phyloP scores from a whole-genome alignment of 148 eudicot genomes.

The Cornus suecica region DNA sequence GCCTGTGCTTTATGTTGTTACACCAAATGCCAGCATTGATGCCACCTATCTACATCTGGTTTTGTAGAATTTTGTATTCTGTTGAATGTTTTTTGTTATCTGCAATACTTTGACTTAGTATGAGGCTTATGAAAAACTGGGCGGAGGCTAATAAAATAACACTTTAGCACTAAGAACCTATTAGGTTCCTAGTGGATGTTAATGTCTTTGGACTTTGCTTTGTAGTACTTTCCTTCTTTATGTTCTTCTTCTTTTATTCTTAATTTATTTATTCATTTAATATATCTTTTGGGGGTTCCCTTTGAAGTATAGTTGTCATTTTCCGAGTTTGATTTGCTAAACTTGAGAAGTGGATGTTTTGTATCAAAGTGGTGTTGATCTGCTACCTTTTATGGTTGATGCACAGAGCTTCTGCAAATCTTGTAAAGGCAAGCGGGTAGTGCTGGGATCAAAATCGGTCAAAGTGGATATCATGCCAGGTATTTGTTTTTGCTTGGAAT shows the following conservation, averaged over 20 bases:
- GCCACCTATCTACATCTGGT: too few species aligned
- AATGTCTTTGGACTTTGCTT: neutral
- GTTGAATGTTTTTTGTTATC: neutral
- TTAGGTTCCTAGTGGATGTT: too few species aligned
- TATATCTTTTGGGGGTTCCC: too few species aligned
- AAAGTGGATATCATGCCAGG: conserved; percentile 56
- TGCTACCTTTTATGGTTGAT: neutral
- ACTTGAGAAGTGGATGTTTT: neutral
- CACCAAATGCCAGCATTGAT: too few species aligned
- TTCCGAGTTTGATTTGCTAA: neutral
- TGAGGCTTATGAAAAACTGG: neutral
- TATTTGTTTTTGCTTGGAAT: conserved; percentile 9
- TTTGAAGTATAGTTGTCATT: neutral
- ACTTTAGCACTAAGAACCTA: neutral
- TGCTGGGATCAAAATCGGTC: conserved; percentile 41
- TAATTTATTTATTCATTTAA: too few species aligned
- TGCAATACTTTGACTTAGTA: neutral
- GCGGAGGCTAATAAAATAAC: neutral
- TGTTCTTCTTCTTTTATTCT: too few species aligned
- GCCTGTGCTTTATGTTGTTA: too few species aligned
- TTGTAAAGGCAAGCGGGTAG: conserved; percentile 37
- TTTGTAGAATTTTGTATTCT: too few species aligned
- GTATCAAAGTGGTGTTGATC: neutral
- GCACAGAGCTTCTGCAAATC: conserved; percentile 45
- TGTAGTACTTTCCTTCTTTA: too few species aligned